phyloP scores from a whole-genome alignment of 176 grass and related monocot species.

The Chrysopogon serrulatus region DNA sequence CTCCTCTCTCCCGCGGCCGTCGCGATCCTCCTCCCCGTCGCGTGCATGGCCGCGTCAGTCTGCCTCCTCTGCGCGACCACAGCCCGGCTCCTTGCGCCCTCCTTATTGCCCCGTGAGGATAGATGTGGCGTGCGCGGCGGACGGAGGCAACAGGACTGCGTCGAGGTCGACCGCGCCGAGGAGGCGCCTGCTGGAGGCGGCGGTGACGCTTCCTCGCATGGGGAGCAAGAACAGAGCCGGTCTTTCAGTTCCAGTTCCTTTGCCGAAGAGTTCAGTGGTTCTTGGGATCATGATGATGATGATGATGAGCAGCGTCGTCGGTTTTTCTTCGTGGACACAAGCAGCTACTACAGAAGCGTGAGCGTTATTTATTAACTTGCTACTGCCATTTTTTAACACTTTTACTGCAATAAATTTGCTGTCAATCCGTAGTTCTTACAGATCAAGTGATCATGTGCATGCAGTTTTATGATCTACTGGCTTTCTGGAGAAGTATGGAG shows the following conservation, averaged over 20 bases:
- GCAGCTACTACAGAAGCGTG: not conserved
- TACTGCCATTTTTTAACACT: not conserved
- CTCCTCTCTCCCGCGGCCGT: not conserved
- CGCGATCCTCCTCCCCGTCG: not conserved
- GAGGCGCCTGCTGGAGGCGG: not conserved
- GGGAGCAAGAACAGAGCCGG: not conserved
- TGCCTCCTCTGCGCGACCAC: conserved; percentile 6
- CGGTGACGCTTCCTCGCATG: not conserved
- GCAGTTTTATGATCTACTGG: conserved; percentile 50
- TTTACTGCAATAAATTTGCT: not conserved
- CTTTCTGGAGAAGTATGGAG: conserved; percentile 51
- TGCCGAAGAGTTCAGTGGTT: not conserved
- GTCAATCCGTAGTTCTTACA: not conserved
- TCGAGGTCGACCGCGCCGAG: conserved; percentile 19
- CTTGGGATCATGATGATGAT: not conserved
- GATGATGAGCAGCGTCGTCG: not conserved
- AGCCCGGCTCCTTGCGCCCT: not conserved
- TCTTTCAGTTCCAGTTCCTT: not conserved
- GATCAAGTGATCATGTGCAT: not conserved
- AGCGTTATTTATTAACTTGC: not conserved
- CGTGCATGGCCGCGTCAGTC: not conserved
- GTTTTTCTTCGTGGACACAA: conserved; percentile 5
- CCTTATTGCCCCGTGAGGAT: not conserved
- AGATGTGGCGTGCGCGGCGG: not conserved
- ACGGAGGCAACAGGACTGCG: conserved; percentile 1